Base-by-base conservation (phyloP, 2,329 filamentous ascomycete genomes). In the Graphium sp. region DNA sequence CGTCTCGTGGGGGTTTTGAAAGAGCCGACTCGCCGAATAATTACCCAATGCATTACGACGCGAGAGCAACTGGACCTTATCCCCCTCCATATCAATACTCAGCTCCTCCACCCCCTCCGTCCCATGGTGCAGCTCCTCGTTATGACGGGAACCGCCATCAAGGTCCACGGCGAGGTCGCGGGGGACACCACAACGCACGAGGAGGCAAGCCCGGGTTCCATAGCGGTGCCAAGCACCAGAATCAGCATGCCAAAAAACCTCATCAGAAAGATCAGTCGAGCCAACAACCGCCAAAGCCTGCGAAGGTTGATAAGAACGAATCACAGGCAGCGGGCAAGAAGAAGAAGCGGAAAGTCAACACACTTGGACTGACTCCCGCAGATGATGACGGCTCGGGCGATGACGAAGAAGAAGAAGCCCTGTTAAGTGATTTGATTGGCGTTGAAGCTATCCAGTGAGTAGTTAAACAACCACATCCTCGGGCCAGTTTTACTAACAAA, bases 341-440 rank as follows among this genome's bases (percentile, higher is more conserved):
- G 48, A 80, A 79, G 58, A 77, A 76, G 56, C 66, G 73, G 32
- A 76, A 73, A 53, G 70, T 69, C 22, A 79, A 79, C 39, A 74
- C 72, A 2, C 60, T 84, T 15, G 79, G 79, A 19, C 57, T 85
- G 27, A 79, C 74, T 7, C 74, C 76, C 11, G 68, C 66, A 17
- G 64, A 71, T 39, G 65, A 69, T 29, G 72, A 62, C 28, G 68
- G 70, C 35, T 61, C 64, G 4, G 74, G 78, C 32, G 73, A 77
- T 24, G 74, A 78, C 31, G 68, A 78, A 35, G 58, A 69, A 31
- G 77, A 84, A 40, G 80, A 87, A 50, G 75, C 80, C 52, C 62
- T 67, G 38, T 55, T 64, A 33, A 61, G 48, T 30, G 65, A 65
- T 39, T 40, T 70, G 29, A 60, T 70, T 32, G 67, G 67, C 30